A percentile compares a stretch with the other conserved stretches of the same genome.
These are phyloP conservation scores for Pseudozyma pruni DNA, from an alignment of 1,284 basidiomycete genomes.

Conservation along the genomic window DNA sequence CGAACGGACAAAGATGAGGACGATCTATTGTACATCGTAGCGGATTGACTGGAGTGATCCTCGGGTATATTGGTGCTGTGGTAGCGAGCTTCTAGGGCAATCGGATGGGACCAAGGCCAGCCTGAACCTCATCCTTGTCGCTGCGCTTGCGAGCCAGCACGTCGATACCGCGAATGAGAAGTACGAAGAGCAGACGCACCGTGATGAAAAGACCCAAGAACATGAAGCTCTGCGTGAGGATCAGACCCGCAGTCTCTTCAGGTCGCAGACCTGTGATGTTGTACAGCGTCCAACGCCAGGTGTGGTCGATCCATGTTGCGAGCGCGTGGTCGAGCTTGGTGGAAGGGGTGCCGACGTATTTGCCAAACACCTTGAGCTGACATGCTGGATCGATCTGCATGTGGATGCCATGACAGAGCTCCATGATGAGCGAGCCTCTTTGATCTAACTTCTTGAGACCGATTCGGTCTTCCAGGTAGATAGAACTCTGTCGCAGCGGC, in stretches of 20 bases:
- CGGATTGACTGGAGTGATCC: too few relatives aligned
- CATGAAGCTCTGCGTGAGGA: conserved; percentile 25
- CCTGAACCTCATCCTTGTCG: conserved; percentile 6
- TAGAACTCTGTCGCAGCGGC: conserved; percentile 78
- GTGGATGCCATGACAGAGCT: conserved; percentile 59
- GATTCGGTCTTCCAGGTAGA: conserved; percentile 89
- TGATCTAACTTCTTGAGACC: conserved; percentile 82
- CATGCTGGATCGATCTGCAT: conserved; percentile 65
- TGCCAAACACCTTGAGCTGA: conserved; percentile 58
- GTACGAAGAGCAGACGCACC: conserved; percentile 13
- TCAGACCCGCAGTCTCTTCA: conserved; percentile 32
- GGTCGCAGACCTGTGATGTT: conserved; percentile 38
- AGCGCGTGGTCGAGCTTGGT: conserved; percentile 18
- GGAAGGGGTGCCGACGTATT: conserved; percentile 55
- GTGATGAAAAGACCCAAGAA: conserved; percentile 21
- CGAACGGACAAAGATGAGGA: too few relatives aligned
- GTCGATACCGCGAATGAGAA: conserved; percentile 15
- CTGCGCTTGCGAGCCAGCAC: conserved; percentile 7
- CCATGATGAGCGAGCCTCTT: conserved; percentile 70
- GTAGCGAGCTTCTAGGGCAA: conserved; percentile 11
- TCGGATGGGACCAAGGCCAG: conserved; percentile 25
- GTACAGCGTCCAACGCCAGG: conserved; percentile 47
- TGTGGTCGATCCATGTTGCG: conserved; percentile 22
- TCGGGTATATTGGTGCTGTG: not conserved
- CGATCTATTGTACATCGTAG: not conserved